These are phyloP conservation scores for Geotrichum macrosporum DNA, from an alignment of 1,139 yeast genomes.

Conservation along the genomic window DNA sequence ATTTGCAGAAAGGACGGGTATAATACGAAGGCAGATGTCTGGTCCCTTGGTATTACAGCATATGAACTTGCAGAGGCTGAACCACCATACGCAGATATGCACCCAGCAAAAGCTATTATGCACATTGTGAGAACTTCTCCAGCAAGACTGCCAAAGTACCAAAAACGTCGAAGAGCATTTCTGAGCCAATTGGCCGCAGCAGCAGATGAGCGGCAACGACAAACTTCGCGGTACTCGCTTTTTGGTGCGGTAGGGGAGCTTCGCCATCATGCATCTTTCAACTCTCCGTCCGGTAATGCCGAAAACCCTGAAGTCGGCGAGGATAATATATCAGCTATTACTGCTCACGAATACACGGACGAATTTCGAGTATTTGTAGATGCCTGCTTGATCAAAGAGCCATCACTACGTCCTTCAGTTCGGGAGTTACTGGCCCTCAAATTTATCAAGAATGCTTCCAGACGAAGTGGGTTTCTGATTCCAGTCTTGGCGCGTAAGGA, in stretches of 20 bases:
- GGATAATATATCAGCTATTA: slow-evolving; percentile 15
- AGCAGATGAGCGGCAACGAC: slow-evolving; percentile 2
- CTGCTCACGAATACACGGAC: slow-evolving; percentile 42
- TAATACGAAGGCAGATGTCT: slow-evolving; percentile 83
- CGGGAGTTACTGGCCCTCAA: slow-evolving; percentile 25
- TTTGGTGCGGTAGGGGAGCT: slow-evolving; percentile 2
- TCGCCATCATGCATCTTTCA: background rate
- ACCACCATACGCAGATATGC: slow-evolving; percentile 55
- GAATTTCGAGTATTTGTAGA: slow-evolving; percentile 56
- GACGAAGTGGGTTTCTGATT: slow-evolving; percentile 2
- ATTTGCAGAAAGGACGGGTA: slow-evolving; percentile 47
- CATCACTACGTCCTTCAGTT: slow-evolving; percentile 42
- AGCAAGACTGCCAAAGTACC: slow-evolving; percentile 50
- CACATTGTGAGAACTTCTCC: slow-evolving; percentile 67
- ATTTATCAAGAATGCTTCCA: slow-evolving; percentile 10
- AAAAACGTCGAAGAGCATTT: slow-evolving; percentile 9
- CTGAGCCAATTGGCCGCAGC: slow-evolving; percentile 5
- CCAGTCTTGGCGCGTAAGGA: slow-evolving; percentile 13
- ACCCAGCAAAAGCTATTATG: slow-evolving; percentile 71
- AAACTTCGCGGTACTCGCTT: background rate
- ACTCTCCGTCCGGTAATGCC: too few species aligned
- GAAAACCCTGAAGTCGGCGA: background rate
- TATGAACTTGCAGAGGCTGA: slow-evolving; percentile 89
- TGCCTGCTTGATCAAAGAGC: slow-evolving; percentile 56
- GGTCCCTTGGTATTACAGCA: slow-evolving; percentile 88